A percentile compares a stretch with the other conserved stretches of the same genome.
Conservation (phyloP, 495 filamentous ascomycete species). For the Melanomma pulvis-pyrius region DNA sequence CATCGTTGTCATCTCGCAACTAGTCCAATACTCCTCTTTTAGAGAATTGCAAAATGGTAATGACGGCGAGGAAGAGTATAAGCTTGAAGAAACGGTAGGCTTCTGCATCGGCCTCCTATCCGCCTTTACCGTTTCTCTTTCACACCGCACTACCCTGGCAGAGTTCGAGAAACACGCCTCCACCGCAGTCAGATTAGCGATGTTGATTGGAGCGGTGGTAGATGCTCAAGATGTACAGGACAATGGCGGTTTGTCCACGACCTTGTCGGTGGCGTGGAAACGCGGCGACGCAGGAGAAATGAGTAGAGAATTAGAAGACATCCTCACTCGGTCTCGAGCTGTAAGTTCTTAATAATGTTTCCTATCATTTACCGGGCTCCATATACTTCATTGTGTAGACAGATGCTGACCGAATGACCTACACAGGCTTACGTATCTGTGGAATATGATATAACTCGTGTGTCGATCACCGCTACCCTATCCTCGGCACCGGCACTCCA, state of each 20-base stretch:
- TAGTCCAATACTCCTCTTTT: background rate
- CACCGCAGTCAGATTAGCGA: slow-evolving; percentile 48
- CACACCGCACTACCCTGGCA: slow-evolving; percentile 4
- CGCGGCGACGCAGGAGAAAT: background rate
- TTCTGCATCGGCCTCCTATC: slow-evolving; percentile 53
- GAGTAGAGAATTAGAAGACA: background rate
- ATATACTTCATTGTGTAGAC: background rate
- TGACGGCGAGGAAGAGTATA: background rate
- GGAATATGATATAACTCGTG: background rate
- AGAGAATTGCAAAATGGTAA: too few species aligned
- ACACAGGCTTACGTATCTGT: background rate
- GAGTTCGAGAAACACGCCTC: slow-evolving; percentile 47
- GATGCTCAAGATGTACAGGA: slow-evolving; percentile 48
- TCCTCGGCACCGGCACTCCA: background rate
- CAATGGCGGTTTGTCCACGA: slow-evolving; percentile 32
- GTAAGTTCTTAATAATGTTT: background rate
- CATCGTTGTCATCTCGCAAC: background rate
- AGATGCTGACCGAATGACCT: background rate
- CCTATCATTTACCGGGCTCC: background rate
- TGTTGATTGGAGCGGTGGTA: slow-evolving; percentile 48
- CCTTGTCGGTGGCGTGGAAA: slow-evolving; percentile 22
- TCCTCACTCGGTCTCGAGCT: background rate
- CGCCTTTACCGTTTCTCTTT: slow-evolving; percentile 47
- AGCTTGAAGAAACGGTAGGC: slow-evolving; percentile 42
- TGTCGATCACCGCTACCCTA: background rate